Conservation (phyloP, 352 stramenopile genomes). For the Globisporangium middletonii region DNA sequence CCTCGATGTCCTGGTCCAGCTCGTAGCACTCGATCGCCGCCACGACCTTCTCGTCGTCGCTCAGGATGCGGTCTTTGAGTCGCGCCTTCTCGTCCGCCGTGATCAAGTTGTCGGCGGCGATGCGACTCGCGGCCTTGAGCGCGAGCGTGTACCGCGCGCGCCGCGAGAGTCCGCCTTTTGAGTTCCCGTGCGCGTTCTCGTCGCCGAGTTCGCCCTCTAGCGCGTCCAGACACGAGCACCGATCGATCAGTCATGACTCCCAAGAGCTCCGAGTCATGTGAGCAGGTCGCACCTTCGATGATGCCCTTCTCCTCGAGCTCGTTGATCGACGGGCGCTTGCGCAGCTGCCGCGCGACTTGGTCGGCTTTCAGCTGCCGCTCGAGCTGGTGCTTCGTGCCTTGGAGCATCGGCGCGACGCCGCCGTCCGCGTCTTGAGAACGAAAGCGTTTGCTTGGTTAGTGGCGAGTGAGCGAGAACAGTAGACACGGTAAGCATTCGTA, state of each 20-base stretch:
- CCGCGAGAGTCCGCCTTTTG: constrained; percentile 46
- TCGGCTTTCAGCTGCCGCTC: constrained; percentile 69
- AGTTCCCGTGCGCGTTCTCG: constrained; percentile 23
- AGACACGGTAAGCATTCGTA: constrained; percentile 8
- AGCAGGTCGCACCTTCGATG: constrained; percentile 37
- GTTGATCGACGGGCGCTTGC: constrained; percentile 56
- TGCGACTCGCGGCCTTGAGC: constrained; percentile 68
- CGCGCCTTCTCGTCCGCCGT: constrained; percentile 66
- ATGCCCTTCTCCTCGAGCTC: constrained; percentile 79
- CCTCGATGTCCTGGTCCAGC: constrained; percentile 75
- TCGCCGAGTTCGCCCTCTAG: constrained; percentile 66
- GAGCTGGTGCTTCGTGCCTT: constrained; percentile 66
- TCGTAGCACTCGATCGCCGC: constrained; percentile 80
- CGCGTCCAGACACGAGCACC: neutral
- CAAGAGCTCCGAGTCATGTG: too few species aligned
- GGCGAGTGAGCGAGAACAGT: neutral
- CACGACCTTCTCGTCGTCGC: constrained; percentile 69
- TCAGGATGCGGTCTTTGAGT: constrained; percentile 82
- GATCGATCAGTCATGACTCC: too few species aligned
- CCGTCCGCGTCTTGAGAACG: constrained; percentile 25
- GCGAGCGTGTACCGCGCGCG: constrained; percentile 74
- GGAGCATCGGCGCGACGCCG: constrained; percentile 50
- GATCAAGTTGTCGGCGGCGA: constrained; percentile 81
- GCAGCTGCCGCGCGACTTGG: constrained; percentile 58
- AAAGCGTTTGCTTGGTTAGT: neutral